Base-by-base conservation (phyloP, 2,329 filamentous ascomycete species). In the Paecilomyces formosus region DNA sequence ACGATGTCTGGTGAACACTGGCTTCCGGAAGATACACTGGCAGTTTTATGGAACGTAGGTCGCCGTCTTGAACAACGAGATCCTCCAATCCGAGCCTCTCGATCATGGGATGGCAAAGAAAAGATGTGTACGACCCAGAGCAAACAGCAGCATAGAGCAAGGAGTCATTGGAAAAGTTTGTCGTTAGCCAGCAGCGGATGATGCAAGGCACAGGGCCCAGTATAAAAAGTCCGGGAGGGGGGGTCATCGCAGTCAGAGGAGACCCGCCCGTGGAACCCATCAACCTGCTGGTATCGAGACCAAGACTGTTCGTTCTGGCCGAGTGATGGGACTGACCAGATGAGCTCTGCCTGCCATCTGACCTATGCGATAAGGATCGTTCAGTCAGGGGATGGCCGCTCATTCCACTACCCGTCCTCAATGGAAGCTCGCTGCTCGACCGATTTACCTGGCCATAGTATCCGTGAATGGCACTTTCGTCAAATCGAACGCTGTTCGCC, bases 401-500 rank as follows among this genome's bases (percentile, higher is more conserved):
- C 67, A 97, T 81, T 35, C 90, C 88, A 72, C 91, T 95, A 24
- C 86, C 85, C 22, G 90, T 92, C 55, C 93, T 83, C 54, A 86
- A 79, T 26, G 89, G 88, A 49, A 96, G 88, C 58, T 97, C 94
- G 53, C 89, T 85, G 12, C 90, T 93, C 58, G 92, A 88, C 52
- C 93, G 86, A 60, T 88, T 89, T 63, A 85, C 86, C 68, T 96
- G 90, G 39, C 87, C 88, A 85, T 94, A 95, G 72, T 92, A 92
- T 54, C 90, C 89, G 66, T 96, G 92, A 66, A 96, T 86, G 13
- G 93, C 92, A 69, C 91, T 96, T 72, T 97, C 93, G 70, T 97
- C 94, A 68, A 99, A 99, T 39, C 94, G 89, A 65, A 99, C 94
- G 70, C 94, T 97, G 72, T 97, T 97, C 54, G 94, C 93, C 66